A percentile compares a stretch with the other conserved stretches of the same genome.
These are phyloP conservation scores for Turnera subulata DNA, from an alignment of 345 rosid genomes.

Conservation along the genomic window DNA sequence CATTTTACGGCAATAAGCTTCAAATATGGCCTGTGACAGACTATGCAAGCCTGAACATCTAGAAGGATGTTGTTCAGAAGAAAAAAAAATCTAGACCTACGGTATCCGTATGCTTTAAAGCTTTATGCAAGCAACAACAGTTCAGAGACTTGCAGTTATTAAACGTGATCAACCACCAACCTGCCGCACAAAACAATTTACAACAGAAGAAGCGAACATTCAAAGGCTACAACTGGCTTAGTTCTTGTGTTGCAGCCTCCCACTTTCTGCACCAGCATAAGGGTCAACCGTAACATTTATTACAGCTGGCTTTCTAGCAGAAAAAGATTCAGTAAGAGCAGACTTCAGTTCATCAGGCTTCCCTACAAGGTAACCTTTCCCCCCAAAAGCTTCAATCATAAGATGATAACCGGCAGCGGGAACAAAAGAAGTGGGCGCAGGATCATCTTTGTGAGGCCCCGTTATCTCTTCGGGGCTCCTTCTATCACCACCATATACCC, in stretches of 20 bases:
- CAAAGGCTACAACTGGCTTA: slow-evolving; percentile 14
- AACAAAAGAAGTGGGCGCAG: slow-evolving; percentile 96
- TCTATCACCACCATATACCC: slow-evolving; percentile 94
- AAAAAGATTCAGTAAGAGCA: slow-evolving; percentile 71
- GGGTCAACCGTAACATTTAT: slow-evolving; percentile 83
- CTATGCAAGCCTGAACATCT: no score
- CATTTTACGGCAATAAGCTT: no score
- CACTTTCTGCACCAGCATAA: slow-evolving; percentile 94
- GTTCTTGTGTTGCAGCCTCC: slow-evolving; percentile 95
- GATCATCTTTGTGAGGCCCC: slow-evolving; percentile 85
- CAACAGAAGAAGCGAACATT: not conserved
- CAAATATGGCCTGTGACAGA: no score
- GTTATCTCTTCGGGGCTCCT: slow-evolving; percentile 76
- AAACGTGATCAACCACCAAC: not conserved
- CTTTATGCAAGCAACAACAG: no score
- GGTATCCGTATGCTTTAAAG: no score
- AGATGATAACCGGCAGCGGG: slow-evolving; percentile 81
- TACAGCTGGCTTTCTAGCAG: slow-evolving; percentile 71
- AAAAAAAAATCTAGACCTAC: no score
- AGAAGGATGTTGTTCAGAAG: no score
- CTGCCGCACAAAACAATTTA: no score
- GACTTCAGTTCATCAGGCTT: slow-evolving; percentile 79
- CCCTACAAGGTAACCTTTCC: slow-evolving; percentile 79
- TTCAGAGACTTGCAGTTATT: no score
- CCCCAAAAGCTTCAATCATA: slow-evolving; percentile 87